phyloP scores from a whole-genome alignment of 1,284 basidiomycete species.

The Sanghuangporus weigelae region DNA sequence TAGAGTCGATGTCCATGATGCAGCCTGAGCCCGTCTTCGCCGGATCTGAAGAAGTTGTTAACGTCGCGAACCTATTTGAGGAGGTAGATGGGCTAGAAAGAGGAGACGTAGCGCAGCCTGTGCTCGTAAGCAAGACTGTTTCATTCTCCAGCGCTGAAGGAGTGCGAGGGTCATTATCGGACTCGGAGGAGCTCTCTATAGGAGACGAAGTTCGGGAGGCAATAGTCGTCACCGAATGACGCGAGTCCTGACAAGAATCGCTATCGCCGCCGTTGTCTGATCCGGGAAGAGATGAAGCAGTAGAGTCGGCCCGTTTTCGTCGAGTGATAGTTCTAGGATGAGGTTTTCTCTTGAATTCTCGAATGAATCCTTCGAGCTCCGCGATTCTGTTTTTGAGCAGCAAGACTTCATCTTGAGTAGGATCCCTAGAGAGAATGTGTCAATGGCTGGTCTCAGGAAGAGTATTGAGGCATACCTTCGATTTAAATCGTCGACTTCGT shows the following conservation, averaged over 20 bases:
- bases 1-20: conserved; percentile 1
- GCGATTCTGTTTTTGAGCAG: conserved; percentile 35
- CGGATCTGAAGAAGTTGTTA: background rate
- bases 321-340: conserved; percentile 14
- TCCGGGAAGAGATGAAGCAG: background rate
- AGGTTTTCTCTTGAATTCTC: conserved; percentile 28
- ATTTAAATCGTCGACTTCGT: conserved; percentile 36
- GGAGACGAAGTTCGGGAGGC: background rate
- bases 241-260: background rate
- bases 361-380: conserved; percentile 39
- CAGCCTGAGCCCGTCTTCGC: background rate
- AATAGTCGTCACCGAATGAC: background rate
- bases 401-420: conserved; percentile 27
- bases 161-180: conserved; percentile 4
- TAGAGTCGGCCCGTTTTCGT: background rate
- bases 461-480: conserved; percentile 20
- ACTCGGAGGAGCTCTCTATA: background rate
- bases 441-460: background rate
- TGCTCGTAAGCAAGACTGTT: conserved; percentile 4
- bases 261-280: conserved; percentile 3
- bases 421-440: background rate
- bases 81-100: background rate
- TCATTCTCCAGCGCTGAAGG: background rate
- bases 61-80: background rate
- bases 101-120: background rate